Evolutionary conservation across 2,329 filamentous ascomycete species (phyloP).

Genomic region (Phoma herbarum): DNA sequence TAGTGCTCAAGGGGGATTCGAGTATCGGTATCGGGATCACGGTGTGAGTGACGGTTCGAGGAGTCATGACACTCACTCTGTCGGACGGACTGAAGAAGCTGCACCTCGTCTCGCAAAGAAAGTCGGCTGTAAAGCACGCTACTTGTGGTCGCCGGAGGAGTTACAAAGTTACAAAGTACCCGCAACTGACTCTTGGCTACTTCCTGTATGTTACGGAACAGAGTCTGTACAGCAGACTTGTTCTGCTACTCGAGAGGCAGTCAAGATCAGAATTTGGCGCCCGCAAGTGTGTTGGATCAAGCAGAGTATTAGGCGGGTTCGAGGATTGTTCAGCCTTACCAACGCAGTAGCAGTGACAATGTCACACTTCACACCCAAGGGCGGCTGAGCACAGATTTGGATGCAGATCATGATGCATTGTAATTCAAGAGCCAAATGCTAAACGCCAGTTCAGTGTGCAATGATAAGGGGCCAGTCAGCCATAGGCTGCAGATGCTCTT

Average conservation of each 20-base stretch:
- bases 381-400: not conserved
- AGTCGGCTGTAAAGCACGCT: too few species aligned
- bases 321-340: not conserved
- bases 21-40: not conserved
- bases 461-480: slow-evolving; percentile 11
- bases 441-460: slow-evolving; percentile 8
- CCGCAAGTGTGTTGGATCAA: not conserved
- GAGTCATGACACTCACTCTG: not conserved
- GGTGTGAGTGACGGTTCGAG: not conserved
- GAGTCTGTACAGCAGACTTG: too few species aligned
- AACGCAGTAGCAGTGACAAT: not conserved
- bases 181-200: too few species aligned
- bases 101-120: too few species aligned
- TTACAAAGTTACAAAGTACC: too few species aligned
- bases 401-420: slow-evolving; percentile 16
- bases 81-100: too few species aligned
- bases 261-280: not conserved
- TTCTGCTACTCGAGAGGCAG: too few species aligned
- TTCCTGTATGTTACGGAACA: too few species aligned
- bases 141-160: too few species aligned
- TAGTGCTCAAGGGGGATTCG: not conserved
- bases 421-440: slow-evolving; percentile 5
- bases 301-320: too few species aligned
- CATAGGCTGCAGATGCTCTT: slow-evolving; percentile 10
- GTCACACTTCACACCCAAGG: not conserved